These are phyloP conservation scores for Teratosphaeria destructans DNA, from an alignment of 2,329 filamentous ascomycete genomes.

Conservation along the genomic window DNA sequence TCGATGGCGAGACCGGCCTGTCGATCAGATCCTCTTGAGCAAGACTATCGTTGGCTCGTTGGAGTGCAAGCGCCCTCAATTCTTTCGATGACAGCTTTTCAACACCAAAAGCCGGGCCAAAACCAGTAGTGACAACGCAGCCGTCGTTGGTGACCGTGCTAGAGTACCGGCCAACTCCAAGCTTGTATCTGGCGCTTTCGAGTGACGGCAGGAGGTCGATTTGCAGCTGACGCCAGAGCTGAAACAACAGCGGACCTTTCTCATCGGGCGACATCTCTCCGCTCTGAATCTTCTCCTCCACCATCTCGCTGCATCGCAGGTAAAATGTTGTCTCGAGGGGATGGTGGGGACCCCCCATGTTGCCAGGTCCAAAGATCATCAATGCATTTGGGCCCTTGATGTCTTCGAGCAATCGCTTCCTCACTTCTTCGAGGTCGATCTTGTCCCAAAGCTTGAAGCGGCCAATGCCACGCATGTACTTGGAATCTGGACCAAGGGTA, in stretches of 20 bases:
- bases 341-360: neutral
- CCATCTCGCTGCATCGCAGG: neutral
- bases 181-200: neutral
- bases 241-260: neutral
- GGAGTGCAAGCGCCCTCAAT: neutral
- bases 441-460: neutral
- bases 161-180: constrained; percentile 6
- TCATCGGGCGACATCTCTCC: neutral
- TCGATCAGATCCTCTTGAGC: neutral
- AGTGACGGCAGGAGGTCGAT: neutral
- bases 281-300: neutral
- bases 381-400: neutral
- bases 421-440: neutral
- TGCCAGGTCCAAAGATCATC: neutral
- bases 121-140: constrained; percentile 13
- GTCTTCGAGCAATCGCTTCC: neutral
- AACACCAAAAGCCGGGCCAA: constrained; percentile 3
- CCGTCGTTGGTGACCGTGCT: constrained; percentile 11
- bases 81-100: neutral
- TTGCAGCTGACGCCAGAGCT: neutral
- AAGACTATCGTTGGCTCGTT: neutral
- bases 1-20: neutral
- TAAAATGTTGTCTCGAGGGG: neutral
- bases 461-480: neutral
- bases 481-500: neutral